A percentile compares a stretch with the other conserved stretches of the same genome.
Conservation (phyloP, 1,284 basidiomycete genomes). For the Ustilago curta region DNA sequence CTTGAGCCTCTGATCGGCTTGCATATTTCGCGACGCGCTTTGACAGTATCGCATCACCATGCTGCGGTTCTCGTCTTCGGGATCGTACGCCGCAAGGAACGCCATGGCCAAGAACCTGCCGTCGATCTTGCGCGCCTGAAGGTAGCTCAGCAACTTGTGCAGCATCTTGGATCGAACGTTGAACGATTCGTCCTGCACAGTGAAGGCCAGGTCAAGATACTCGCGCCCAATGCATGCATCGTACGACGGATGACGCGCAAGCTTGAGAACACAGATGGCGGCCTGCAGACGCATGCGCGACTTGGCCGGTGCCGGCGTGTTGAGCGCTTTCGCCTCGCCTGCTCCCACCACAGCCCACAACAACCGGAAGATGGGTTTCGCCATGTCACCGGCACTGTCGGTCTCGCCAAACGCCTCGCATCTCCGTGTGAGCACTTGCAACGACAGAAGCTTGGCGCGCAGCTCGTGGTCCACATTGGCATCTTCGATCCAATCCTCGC, state of each 20-base stretch:
- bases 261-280: conserved; percentile 82
- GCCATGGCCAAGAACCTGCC: conserved; percentile 83
- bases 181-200: conserved; percentile 87
- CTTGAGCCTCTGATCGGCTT: conserved; percentile 38
- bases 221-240: conserved; percentile 75
- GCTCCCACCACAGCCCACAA: conserved; percentile 49
- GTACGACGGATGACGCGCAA: conserved; percentile 78
- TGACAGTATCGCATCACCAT: conserved; percentile 53
- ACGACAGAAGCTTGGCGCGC: conserved; percentile 44
- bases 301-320: conserved; percentile 52
- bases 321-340: conserved; percentile 54
- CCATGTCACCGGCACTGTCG: conserved; percentile 44
- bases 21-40: conserved; percentile 14
- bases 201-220: conserved; percentile 80
- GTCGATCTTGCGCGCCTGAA: conserved; percentile 77
- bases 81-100: conserved; percentile 90
- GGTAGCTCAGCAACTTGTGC: conserved; percentile 78
- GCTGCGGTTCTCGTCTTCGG: conserved; percentile 74
- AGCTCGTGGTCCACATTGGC: conserved; percentile 39
- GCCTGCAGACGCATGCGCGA: conserved; percentile 80
- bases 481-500: conserved; percentile 61
- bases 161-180: conserved; percentile 85
- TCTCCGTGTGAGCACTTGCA: conserved; percentile 55
- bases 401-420: conserved; percentile 50
- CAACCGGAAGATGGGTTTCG: conserved; percentile 57